Percentiles rank a stretch among this genome's conserved stretches.
Evolutionary conservation across 495 filamentous ascomycete species (phyloP).

Genomic region (Lineolata rhizophorae): DNA sequence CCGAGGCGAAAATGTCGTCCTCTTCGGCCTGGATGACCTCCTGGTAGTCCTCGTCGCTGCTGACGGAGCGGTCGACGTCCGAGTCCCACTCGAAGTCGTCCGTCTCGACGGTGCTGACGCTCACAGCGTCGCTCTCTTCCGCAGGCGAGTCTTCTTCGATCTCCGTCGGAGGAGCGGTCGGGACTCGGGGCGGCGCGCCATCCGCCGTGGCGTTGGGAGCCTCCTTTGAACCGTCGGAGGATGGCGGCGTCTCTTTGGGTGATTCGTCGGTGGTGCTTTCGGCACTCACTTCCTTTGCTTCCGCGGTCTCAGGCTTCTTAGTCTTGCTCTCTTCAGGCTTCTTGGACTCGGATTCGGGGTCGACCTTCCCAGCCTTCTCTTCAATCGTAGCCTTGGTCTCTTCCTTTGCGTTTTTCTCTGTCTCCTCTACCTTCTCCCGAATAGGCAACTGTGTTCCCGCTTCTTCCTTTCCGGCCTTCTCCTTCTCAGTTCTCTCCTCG

Average conservation of each 20-base stretch:
- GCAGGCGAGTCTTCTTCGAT: not conserved
- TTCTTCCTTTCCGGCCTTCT: constrained; percentile 1
- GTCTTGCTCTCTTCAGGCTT: not conserved
- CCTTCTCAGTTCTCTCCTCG: constrained; percentile 1
- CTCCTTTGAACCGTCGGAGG: too few relatives aligned
- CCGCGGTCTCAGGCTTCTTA: constrained; percentile 1
- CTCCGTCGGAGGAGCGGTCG: not conserved
- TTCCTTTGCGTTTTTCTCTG: constrained; percentile 2
- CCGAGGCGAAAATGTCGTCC: not conserved
- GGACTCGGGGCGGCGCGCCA: not conserved
- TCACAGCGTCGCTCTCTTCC: not conserved
- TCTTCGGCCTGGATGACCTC: too few relatives aligned
- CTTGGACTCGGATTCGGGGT: not conserved
- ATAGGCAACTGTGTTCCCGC: not conserved
- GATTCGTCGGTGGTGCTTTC: not conserved
- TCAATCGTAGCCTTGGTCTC: not conserved
- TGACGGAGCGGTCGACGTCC: constrained; percentile 5
- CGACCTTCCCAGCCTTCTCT: not conserved
- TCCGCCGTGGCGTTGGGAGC: not conserved
- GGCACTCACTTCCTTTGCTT: not conserved
- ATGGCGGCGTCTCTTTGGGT: too few relatives aligned
- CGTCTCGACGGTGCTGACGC: constrained; percentile 1
- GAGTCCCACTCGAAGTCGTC: constrained; percentile 11
- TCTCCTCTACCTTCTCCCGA: not conserved
- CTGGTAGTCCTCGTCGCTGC: too few relatives aligned